phyloP scores from a whole-genome alignment of 805 yeast genomes.

The Priceomyces melissophilus region DNA sequence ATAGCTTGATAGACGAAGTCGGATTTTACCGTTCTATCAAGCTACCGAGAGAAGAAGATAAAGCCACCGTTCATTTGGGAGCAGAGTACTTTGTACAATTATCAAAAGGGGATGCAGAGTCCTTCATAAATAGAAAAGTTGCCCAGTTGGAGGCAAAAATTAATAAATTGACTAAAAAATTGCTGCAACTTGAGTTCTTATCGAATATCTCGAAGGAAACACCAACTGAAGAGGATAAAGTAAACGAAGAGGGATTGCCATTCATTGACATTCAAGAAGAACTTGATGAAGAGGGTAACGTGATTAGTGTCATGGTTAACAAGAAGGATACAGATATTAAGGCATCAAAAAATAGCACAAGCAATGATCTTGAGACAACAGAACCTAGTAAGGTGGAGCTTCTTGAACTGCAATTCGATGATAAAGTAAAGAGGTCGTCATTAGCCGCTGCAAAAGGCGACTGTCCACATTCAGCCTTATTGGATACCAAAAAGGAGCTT shows the following conservation, averaged over 20 bases:
- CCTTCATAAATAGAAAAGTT: slow-evolving; percentile 25
- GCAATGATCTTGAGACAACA: neutral
- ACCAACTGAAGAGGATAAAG: slow-evolving; percentile 8
- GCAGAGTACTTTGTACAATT: slow-evolving; percentile 40
- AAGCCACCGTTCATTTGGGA: slow-evolving; percentile 22
- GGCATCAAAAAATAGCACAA: neutral
- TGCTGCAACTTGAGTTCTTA: slow-evolving; percentile 22
- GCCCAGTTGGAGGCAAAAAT: slow-evolving; percentile 33
- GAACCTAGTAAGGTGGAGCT: neutral
- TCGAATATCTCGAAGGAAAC: slow-evolving; percentile 13
- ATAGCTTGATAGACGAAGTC: too few species aligned
- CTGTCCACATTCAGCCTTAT: slow-evolving; percentile 56
- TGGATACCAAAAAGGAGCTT: slow-evolving; percentile 76
- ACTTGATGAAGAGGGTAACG: slow-evolving; percentile 78
- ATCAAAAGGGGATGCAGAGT: slow-evolving; percentile 23
- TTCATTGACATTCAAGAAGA: slow-evolving; percentile 78
- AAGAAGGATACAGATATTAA: slow-evolving; percentile 8
- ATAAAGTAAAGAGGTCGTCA: too few species aligned
- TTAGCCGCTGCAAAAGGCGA: slow-evolving; percentile 9
- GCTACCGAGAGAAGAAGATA: too few species aligned
- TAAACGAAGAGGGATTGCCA: slow-evolving; percentile 51
- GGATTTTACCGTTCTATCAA: too few species aligned
- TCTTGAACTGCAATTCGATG: too few species aligned
- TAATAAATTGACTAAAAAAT: slow-evolving; percentile 37
- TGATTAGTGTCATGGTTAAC: slow-evolving; percentile 38